Evolutionary conservation across 2,329 filamentous ascomycete species (phyloP).

Genomic region (Arthroderma sp.): DNA sequence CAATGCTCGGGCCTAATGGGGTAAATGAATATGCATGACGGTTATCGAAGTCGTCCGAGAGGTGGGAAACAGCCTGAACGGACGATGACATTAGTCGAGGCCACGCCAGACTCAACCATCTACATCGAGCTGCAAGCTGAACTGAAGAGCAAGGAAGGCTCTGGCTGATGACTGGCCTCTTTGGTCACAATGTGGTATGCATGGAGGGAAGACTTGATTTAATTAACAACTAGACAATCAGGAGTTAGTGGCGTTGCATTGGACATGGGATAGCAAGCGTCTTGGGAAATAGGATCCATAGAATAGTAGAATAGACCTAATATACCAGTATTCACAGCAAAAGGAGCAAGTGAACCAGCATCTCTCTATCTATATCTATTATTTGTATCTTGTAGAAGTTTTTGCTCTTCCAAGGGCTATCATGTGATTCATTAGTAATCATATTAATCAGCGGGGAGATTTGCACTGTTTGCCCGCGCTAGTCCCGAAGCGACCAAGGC

Average conservation of each 20-base stretch:
- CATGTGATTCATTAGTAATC: neutral
- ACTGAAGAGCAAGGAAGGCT: no score
- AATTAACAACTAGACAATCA: neutral
- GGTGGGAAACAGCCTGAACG: neutral
- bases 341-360: neutral
- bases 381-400: no score
- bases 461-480: constrained; percentile 1
- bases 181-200: no score
- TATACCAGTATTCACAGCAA: neutral
- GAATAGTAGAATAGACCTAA: neutral
- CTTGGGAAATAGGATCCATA: neutral
- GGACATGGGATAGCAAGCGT: neutral
- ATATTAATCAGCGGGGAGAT: neutral
- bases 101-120: neutral
- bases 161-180: no score
- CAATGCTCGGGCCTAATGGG: no score
- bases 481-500: constrained; percentile 2
- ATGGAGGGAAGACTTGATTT: neutral
- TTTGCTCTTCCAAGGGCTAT: no score
- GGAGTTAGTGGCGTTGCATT: neutral
- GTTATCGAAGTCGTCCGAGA: neutral
- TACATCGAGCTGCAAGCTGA: neutral
- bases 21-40: neutral
- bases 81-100: neutral
- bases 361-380: neutral